Evolutionary conservation across 2,329 filamentous ascomycete genomes (phyloP).

Genomic region (Cladorrhinum sp.): DNA sequence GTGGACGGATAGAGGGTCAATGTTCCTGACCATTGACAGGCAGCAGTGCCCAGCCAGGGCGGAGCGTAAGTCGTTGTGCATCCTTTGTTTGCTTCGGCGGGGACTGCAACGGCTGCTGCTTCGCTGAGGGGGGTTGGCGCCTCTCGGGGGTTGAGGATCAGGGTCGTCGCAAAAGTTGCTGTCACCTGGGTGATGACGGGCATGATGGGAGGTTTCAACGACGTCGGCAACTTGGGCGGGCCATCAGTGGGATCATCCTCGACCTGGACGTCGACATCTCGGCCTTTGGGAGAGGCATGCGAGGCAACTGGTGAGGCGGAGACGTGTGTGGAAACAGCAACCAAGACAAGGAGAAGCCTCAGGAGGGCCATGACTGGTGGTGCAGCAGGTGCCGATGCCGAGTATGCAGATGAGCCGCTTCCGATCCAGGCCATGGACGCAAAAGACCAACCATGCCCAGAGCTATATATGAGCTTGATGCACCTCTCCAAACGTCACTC

Average conservation of each 20-base stretch:
- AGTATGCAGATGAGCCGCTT: conserved; percentile 20
- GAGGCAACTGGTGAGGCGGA: conserved; percentile 16
- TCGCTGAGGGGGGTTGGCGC: not conserved
- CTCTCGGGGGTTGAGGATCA: not conserved
- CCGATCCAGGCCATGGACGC: conserved; percentile 14
- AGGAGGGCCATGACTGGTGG: conserved; percentile 18
- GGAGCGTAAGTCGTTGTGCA: conserved; percentile 25
- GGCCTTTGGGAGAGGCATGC: not conserved
- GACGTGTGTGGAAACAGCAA: conserved; percentile 11
- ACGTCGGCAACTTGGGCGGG: not conserved
- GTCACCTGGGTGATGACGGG: not conserved
- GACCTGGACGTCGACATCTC: not conserved
- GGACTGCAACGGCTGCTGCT: not conserved
- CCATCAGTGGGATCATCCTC: not conserved
- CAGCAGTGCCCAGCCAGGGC: conserved; percentile 27
- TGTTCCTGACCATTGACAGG: conserved; percentile 32
- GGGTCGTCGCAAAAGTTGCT: not conserved
- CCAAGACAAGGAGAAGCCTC: conserved; percentile 16
- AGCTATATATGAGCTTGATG: conserved; percentile 19
- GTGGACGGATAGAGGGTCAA: conserved; percentile 31
- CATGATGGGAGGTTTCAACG: not conserved
- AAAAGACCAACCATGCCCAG: conserved; percentile 3
- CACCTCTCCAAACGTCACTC: conserved; percentile 9
- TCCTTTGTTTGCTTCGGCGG: conserved; percentile 9
- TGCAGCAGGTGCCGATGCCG: conserved; percentile 13